Conservation (phyloP, 2,329 filamentous ascomycete species). For the Nannizzia gypsea region DNA sequence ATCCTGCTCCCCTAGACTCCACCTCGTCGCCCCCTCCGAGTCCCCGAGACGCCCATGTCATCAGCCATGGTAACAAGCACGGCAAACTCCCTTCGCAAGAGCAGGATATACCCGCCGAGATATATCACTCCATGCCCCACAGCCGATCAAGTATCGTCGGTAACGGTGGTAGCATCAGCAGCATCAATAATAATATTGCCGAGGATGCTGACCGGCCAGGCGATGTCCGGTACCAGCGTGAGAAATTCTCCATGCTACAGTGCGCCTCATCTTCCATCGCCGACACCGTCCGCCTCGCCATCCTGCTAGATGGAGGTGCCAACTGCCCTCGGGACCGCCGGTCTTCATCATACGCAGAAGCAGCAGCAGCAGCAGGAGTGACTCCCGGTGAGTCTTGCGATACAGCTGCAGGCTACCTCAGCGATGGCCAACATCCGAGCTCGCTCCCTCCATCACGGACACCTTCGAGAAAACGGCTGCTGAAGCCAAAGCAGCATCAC, state of each 20-base stretch:
- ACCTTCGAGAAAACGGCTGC: conserved; percentile 3
- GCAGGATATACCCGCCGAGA: not conserved
- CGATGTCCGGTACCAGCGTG: conserved; percentile 27
- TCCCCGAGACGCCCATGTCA: conserved; percentile 3
- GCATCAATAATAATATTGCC: not conserved
- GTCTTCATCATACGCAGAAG: not conserved
- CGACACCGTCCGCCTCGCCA: conserved; percentile 28
- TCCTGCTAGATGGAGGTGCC: conserved; percentile 21
- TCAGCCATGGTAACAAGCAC: no score
- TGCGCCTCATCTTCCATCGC: conserved; percentile 25
- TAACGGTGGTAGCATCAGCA: not conserved
- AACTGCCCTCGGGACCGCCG: not conserved
- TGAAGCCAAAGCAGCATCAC: not conserved
- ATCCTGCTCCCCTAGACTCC: not conserved
- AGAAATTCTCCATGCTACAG: conserved; percentile 31
- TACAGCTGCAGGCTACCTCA: conserved; percentile 2
- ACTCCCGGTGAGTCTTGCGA: not conserved
- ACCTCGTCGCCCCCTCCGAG: conserved; percentile 7
- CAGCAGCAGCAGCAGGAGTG: not conserved
- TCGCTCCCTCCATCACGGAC: conserved; percentile 12
- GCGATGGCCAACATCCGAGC: conserved; percentile 14
- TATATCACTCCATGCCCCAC: conserved; percentile 4
- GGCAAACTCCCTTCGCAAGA: no score
- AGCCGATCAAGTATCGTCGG: not conserved
- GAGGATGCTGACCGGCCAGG: conserved; percentile 11